Conservation (phyloP, 2,329 filamentous ascomycete species). For the Alternaria sp. region DNA sequence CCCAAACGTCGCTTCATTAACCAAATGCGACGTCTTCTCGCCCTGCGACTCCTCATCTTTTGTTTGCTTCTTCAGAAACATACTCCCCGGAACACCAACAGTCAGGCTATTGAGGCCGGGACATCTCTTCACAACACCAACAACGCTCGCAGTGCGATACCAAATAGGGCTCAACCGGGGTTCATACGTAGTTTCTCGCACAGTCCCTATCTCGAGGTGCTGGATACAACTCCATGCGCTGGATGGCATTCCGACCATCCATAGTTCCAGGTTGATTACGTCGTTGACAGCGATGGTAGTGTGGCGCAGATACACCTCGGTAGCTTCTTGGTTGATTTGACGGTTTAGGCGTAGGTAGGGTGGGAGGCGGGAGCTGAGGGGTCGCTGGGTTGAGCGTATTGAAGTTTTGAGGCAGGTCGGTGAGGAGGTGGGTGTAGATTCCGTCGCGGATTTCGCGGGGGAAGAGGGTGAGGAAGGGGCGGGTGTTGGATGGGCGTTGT, state of each 20-base stretch:
- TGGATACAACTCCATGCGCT: background rate
- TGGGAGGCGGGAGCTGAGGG: background rate
- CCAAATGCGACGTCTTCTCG: background rate
- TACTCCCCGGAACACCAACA: background rate
- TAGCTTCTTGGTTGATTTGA: background rate
- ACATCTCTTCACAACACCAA: background rate
- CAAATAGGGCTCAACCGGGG: background rate
- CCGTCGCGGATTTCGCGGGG: background rate
- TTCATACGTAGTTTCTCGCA: background rate
- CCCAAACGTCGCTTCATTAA: background rate
- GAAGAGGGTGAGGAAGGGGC: background rate
- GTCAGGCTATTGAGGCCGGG: background rate
- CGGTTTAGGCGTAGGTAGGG: background rate
- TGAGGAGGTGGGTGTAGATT: background rate
- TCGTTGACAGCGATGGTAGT: background rate
- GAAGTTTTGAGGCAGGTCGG: accelerated
- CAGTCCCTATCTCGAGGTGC: background rate
- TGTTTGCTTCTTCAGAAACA: background rate
- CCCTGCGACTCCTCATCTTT: background rate
- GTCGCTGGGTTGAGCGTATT: background rate
- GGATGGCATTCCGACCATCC: background rate
- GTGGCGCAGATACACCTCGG: background rate
- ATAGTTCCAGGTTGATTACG: background rate
- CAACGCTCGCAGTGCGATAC: background rate
- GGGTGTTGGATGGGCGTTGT: background rate